Conservation (phyloP, 305 asterid species). For the Nicotiana rustica region DNA sequence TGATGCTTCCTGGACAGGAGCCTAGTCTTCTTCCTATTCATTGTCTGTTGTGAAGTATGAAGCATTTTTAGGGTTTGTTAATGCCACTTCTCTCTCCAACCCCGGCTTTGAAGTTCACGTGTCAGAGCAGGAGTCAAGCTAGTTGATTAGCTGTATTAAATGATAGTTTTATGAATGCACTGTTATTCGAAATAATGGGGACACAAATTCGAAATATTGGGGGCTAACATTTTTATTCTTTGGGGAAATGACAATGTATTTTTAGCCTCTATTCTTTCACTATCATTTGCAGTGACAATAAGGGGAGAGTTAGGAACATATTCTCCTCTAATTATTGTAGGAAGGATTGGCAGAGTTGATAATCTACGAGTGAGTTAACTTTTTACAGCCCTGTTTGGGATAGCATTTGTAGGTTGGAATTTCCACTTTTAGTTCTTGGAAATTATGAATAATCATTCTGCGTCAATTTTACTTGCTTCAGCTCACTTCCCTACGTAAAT, state of each 20-base stretch:
- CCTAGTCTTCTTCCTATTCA: too few relatives aligned
- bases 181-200: neutral
- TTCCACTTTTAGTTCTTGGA: neutral
- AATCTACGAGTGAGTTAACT: neutral
- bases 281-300: neutral
- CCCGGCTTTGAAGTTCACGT: neutral
- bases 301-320: slow-evolving; percentile 11
- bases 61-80: neutral
- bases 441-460: neutral
- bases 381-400: neutral
- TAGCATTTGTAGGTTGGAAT: neutral
- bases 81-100: neutral
- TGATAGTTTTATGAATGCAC: neutral
- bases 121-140: neutral
- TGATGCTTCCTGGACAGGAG: neutral
- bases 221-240: neutral
- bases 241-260: neutral
- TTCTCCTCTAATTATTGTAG: neutral
- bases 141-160: neutral
- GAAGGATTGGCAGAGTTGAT: neutral
- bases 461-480: neutral
- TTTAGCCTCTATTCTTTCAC: neutral
- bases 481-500: neutral
- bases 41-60: too few relatives aligned
- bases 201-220: neutral